Conservation (phyloP, 257 asterid genomes). For the Solanum appendiculatum region DNA sequence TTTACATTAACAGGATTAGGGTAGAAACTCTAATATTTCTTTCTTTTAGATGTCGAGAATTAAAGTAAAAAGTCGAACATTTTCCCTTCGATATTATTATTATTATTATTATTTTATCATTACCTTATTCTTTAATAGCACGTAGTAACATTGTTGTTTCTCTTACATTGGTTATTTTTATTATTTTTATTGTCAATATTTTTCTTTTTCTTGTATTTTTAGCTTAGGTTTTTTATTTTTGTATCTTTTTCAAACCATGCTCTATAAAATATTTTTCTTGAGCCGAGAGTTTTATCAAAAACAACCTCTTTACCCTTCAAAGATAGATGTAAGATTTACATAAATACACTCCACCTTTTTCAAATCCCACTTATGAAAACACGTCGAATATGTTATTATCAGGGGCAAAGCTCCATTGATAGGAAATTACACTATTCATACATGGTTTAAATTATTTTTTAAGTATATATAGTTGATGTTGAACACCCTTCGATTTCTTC, state of each 20-base stretch:
- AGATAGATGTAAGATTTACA: accelerated
- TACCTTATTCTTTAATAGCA: not conserved
- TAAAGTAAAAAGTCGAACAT: no score
- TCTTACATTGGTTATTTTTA: not conserved
- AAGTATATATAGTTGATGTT: no score
- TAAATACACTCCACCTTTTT: not conserved
- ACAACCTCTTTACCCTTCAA: not conserved
- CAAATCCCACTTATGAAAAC: not conserved
- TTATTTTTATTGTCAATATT: not conserved
- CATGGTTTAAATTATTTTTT: no score
- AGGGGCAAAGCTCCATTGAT: not conserved
- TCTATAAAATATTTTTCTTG: not conserved
- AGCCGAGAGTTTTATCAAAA: not conserved
- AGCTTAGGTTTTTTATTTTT: not conserved
- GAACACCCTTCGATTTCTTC: not conserved
- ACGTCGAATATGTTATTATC: not conserved
- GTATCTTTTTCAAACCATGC: not conserved
- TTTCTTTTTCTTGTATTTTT: not conserved
- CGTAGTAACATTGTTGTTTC: not conserved
- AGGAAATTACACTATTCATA: not conserved
- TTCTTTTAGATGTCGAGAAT: not conserved
- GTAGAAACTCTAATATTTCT: no score
- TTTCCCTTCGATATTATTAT: not conserved
- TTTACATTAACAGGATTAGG: not conserved
- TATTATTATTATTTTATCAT: not conserved